phyloP scores from a whole-genome alignment of 2,329 filamentous ascomycete species.

The Fusarium lateritium region DNA sequence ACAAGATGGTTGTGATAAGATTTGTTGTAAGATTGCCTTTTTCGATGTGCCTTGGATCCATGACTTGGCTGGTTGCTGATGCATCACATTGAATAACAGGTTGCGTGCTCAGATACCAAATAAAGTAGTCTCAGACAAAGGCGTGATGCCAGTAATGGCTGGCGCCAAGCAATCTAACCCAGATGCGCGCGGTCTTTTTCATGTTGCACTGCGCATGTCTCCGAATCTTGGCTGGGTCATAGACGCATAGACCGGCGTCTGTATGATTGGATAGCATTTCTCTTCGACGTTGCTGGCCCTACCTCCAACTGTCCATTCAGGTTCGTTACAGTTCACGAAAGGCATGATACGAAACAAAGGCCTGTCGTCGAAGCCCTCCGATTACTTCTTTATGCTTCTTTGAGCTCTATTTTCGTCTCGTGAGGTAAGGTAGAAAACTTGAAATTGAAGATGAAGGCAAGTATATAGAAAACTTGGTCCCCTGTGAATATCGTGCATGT shows the following conservation, averaged over 20 bases:
- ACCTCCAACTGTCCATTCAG: conserved; percentile 23
- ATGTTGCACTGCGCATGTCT: conserved; percentile 44
- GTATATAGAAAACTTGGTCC: conserved; percentile 42
- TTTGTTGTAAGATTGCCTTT: conserved; percentile 6
- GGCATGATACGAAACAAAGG: conserved; percentile 29
- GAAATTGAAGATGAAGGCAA: conserved; percentile 26
- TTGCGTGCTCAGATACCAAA: conserved; percentile 18
- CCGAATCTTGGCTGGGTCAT: conserved; percentile 45
- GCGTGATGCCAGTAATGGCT: conserved; percentile 37
- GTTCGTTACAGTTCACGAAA: conserved; percentile 7
- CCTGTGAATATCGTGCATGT: conserved; percentile 21
- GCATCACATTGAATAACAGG: conserved; percentile 1
- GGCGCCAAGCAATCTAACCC: conserved; percentile 32
- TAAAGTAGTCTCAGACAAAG: conserved; percentile 21
- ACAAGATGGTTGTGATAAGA: conserved; percentile 11
- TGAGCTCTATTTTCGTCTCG: conserved; percentile 36
- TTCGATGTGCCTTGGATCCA: conserved; percentile 8
- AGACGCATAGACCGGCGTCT: conserved; percentile 31
- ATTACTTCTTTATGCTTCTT: conserved; percentile 23
- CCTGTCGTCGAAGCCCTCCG: conserved; percentile 21
- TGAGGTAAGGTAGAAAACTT: conserved; percentile 4
- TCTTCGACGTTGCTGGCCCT: conserved; percentile 10
- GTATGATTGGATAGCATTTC: conserved; percentile 38
- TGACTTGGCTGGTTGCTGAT: conserved; percentile 12
- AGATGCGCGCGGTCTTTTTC: conserved; percentile 36